Conservation (phyloP, 2,329 filamentous ascomycete species). For the Aspergillus fischeri region DNA sequence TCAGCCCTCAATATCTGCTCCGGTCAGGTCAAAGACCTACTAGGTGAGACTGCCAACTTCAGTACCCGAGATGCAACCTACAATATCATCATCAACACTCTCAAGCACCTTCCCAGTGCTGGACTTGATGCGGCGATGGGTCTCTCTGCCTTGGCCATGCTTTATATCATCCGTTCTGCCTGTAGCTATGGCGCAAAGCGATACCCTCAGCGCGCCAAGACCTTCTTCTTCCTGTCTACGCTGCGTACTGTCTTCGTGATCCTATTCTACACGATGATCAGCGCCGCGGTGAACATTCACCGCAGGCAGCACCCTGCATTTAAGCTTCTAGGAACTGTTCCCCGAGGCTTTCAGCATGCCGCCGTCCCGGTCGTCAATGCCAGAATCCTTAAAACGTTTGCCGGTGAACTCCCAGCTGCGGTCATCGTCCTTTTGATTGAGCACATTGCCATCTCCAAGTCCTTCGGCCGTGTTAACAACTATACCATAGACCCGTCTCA, state of each 20-base stretch:
- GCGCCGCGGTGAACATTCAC: conserved; percentile 75
- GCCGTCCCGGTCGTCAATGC: conserved; percentile 65
- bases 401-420: conserved; percentile 70
- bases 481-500: conserved; percentile 95
- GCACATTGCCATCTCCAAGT: conserved; percentile 96
- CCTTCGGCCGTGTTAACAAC: conserved; percentile 92
- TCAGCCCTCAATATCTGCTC: conserved; percentile 84
- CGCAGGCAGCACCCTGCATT: conserved; percentile 63
- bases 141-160: conserved; percentile 70
- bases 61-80: conserved; percentile 77
- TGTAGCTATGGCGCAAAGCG: conserved; percentile 66
- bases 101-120: conserved; percentile 65
- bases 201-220: conserved; percentile 64
- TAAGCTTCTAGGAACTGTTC: conserved; percentile 70
- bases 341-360: conserved; percentile 79
- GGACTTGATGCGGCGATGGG: conserved; percentile 83
- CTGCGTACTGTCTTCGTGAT: conserved; percentile 90
- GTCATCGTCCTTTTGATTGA: conserved; percentile 95
- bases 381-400: conserved; percentile 64
- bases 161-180: conserved; percentile 68
- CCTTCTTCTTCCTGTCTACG: conserved; percentile 87
- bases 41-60: conserved; percentile 67
- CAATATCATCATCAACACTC: conserved; percentile 73
- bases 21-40: conserved; percentile 75
- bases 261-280: conserved; percentile 84